A percentile compares a stretch with the other conserved stretches of the same genome.
Evolutionary conservation across 805 yeast genomes (phyloP).

Genomic region (Pichia manshurica): DNA sequence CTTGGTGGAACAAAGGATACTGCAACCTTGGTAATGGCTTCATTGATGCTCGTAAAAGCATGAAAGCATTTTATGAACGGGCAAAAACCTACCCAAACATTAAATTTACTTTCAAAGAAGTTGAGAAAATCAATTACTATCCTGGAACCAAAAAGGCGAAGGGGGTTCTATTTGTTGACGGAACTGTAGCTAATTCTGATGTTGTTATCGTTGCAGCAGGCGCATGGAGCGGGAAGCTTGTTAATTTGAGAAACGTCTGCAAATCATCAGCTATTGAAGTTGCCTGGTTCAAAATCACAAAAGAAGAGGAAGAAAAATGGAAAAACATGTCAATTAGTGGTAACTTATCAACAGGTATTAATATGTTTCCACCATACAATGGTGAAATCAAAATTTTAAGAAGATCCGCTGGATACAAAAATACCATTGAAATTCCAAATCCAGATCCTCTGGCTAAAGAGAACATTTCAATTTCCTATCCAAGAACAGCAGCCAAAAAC

Average conservation of each 20-base stretch:
- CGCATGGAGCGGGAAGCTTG: conserved; percentile 25
- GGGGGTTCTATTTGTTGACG: conserved; percentile 18
- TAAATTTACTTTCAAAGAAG: conserved; percentile 19
- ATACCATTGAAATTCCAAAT: conserved; percentile 15
- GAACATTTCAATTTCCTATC: conserved; percentile 18
- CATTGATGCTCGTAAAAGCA: conserved; percentile 22
- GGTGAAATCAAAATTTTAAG: conserved; percentile 24
- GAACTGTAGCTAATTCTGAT: conserved; percentile 11
- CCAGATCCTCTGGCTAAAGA: conserved; percentile 17
- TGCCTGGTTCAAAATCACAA: conserved; percentile 22
- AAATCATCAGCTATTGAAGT: conserved; percentile 22
- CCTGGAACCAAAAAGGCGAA: conserved; percentile 13
- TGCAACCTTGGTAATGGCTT: conserved; percentile 22
- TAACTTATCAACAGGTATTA: conserved; percentile 25
- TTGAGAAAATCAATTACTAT: conserved; percentile 12
- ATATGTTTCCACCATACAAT: conserved; percentile 26
- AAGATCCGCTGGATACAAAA: conserved; percentile 25
- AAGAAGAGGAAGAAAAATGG: conserved; percentile 22
- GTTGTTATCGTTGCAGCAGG: conserved; percentile 25
- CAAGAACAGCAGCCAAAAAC: conserved; percentile 19
- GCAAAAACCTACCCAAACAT: conserved; percentile 16
- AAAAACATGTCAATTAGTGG: conserved; percentile 24
- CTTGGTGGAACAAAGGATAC: conserved; percentile 22
- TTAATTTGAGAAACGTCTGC: conserved; percentile 17
- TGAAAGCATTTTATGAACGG: conserved; percentile 23